These are phyloP conservation scores for Tricholoma flavovirens DNA, from an alignment of 768 basidiomycete species.

Conservation along the genomic window DNA sequence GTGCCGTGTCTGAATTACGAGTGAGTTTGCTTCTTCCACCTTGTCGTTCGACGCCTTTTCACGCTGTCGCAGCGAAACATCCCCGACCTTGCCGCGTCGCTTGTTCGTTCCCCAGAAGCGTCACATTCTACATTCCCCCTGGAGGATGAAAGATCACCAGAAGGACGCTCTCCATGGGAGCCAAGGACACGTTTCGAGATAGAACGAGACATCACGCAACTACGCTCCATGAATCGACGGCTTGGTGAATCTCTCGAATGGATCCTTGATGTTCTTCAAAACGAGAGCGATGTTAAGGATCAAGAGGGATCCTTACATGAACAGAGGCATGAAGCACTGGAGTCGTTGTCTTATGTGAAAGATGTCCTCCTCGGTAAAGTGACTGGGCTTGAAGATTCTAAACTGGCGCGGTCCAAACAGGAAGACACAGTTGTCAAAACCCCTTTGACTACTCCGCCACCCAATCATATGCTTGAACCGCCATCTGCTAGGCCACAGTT, in stretches of 20 bases:
- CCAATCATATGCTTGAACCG: constrained; percentile 1
- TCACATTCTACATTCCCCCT: constrained; percentile 54
- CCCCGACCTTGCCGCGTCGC: constrained; percentile 71
- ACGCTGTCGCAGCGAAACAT: constrained; percentile 59
- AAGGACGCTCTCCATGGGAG: constrained; percentile 66
- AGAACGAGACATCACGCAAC: constrained; percentile 52
- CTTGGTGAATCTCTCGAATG: constrained; percentile 68
- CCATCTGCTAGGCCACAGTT: neutral
- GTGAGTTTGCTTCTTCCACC: constrained; percentile 33
- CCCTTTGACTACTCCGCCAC: neutral
- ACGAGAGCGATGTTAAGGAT: constrained; percentile 39
- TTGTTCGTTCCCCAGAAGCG: constrained; percentile 52
- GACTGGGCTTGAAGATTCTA: constrained; percentile 56
- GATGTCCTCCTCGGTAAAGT: constrained; percentile 59
- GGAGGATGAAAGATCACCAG: constrained; percentile 48
- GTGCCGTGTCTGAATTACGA: constrained; percentile 70
- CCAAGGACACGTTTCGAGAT: constrained; percentile 64
- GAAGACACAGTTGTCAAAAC: neutral
- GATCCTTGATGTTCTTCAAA: constrained; percentile 68
- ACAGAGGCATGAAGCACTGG: constrained; percentile 60
- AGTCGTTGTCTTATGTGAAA: constrained; percentile 71
- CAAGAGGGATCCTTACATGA: constrained; percentile 32
- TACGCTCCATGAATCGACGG: constrained; percentile 53
- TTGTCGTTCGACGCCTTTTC: neutral
- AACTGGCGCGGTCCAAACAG: constrained; percentile 37